phyloP scores from a whole-genome alignment of 2,329 filamentous ascomycete genomes.

The Atkinsonella hypoxylon region DNA sequence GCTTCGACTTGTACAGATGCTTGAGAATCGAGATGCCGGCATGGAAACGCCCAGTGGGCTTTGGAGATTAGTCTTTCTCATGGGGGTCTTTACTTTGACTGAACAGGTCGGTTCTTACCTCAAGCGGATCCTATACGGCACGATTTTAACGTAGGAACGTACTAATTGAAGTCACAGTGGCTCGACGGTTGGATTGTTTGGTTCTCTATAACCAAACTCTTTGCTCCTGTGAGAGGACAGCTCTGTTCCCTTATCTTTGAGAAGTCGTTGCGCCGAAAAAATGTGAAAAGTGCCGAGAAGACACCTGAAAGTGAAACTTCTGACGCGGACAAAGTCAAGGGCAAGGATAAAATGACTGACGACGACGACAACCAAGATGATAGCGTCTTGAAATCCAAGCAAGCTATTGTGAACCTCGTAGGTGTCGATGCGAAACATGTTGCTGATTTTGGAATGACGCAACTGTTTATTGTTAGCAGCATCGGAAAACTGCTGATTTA shows the following conservation, averaged over 20 bases:
- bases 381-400: conserved; percentile 39
- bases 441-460: conserved; percentile 54
- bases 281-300: conserved; percentile 54
- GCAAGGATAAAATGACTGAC: conserved; percentile 22
- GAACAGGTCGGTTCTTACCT: conserved; percentile 24
- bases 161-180: conserved; percentile 25
- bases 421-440: conserved; percentile 64
- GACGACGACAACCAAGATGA: conserved; percentile 37
- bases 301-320: conserved; percentile 20
- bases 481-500: conserved; percentile 53
- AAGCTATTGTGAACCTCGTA: conserved; percentile 66
- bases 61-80: conserved; percentile 56
- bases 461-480: conserved; percentile 52
- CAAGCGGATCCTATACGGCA: background rate
- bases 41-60: conserved; percentile 37
- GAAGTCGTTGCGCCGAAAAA: conserved; percentile 66
- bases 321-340: conserved; percentile 13
- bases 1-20: conserved; percentile 48
- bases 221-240: conserved; percentile 56
- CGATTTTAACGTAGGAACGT: background rate
- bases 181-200: conserved; percentile 56
- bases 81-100: conserved; percentile 48
- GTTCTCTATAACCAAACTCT: conserved; percentile 50
- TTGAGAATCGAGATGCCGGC: conserved; percentile 43
- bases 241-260: conserved; percentile 62